Conservation (phyloP, 208 protist species). For the Trypanosoma rangeli region DNA sequence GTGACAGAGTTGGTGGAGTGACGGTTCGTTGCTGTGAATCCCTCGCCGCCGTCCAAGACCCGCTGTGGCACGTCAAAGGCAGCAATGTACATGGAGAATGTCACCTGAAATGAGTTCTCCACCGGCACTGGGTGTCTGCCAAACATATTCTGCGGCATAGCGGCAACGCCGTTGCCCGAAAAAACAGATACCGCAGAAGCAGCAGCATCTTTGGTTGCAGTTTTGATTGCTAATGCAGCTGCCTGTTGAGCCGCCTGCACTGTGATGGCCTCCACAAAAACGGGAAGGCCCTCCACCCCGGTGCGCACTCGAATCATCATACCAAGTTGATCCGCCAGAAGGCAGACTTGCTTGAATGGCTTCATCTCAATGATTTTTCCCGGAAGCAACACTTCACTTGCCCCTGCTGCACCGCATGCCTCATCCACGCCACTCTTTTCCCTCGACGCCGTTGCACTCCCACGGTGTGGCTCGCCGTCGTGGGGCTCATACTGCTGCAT, state of each 20-base stretch:
- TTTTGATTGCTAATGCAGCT: not conserved
- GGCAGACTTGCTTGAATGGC: conserved; percentile 47
- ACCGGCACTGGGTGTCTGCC: not conserved
- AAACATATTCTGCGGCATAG: not conserved
- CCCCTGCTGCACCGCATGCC: too few relatives aligned
- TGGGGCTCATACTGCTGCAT: conserved; percentile 8
- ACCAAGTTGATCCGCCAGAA: conserved; percentile 56
- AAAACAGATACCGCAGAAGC: not conserved
- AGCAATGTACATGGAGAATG: conserved; percentile 26
- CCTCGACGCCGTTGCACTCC: not conserved
- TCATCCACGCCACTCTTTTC: not conserved
- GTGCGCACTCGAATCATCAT: conserved; percentile 39
- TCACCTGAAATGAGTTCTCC: conserved; percentile 8
- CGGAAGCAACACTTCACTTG: conserved; percentile 27
- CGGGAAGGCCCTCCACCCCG: conserved; percentile 36
- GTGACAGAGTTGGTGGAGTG: conserved; percentile 8
- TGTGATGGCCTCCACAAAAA: conserved; percentile 36
- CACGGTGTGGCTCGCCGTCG: too few relatives aligned
- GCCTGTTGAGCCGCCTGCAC: conserved; percentile 13
- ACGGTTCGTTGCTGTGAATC: not conserved
- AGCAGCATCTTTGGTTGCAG: not conserved
- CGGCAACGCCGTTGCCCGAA: not conserved
- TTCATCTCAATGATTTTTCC: conserved; percentile 62
- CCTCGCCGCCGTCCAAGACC: not conserved
- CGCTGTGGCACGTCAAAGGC: conserved; percentile 19